Base-by-base conservation (phyloP, 2,329 filamentous ascomycete species). In the Microdochium bolleyi region DNA sequence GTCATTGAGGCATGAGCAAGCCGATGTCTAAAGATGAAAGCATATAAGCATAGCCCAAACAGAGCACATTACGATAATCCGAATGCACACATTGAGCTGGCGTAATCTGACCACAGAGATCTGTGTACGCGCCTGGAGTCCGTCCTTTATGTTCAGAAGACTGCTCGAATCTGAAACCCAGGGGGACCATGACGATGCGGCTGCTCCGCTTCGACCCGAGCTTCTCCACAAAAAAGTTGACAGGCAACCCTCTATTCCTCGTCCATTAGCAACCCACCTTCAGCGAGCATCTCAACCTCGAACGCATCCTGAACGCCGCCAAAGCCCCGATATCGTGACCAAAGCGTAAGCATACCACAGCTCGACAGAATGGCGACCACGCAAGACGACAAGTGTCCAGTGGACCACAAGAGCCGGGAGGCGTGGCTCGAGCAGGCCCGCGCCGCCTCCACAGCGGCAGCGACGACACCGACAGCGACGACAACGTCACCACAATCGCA, bases 381-480 rank as follows among this genome's bases (percentile, higher is more conserved):
- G 27, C 44, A 59, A 24, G 56, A 50, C 24, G 60, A 57, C 19
- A 64, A 65, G 49, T 97, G 94, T 64, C 94, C 94, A 4, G 90
- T 97, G 63, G 92, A 97, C 72, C 88, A 92, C 72, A 88, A 89
- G 63, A 87, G 90, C 51, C 87, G 94, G 62, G 87, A 91, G 62
- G 83, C 87, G 62, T 99, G 92, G 92, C 80, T 97, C 37, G 76
- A 80, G 53, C 83, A 89, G 64, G 83, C 85, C 41, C 74, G 72
- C 56, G 70, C 82, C 65, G 72, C 78, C 68, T 55, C 70, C 64
- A 55, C 67, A 60, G 50, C 65, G 55, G 54, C 71, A 58, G 54
- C 69, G 57, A 58, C 70, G 61, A 51, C 68, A 66, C 57, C 67
- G 63, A 52, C 59, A 62, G 21, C 60, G 48, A 46, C 55, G 37